Base-by-base conservation (phyloP, 192 early-diverging fungal genomes). In the Coemansia sp. region DNA sequence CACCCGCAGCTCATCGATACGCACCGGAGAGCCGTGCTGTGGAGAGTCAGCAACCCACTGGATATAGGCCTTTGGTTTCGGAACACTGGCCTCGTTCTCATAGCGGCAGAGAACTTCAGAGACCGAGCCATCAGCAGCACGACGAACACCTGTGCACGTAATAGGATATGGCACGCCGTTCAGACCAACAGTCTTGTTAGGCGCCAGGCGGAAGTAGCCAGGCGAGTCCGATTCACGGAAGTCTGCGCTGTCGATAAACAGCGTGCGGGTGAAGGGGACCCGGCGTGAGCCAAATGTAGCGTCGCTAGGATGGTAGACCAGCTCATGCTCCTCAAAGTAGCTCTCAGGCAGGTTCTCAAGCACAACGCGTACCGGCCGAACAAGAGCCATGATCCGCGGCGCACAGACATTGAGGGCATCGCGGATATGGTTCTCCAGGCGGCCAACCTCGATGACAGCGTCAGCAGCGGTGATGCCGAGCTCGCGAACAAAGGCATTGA, bases 401-500 rank as follows among this genome's bases (percentile, higher is more conserved):
- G 93, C 90, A 29, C 90, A 86, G 43, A 92, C 87, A 80, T 98
- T 94, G 38, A 99, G 83, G 57, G 93, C 92, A 67, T 95, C 93
- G 59, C 98, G 92, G 49, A 94, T 92, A 71, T 94, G 90, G 73
- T 93, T 93, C 72, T 99, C 98, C 64, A 99, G 74, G 17, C 96
- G 92, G 14, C 84, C 84, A 14, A 92, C 89, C 25, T 94, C 90
- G 59, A 95, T 97, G 17, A 86, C 85, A 8, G 92, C 79, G 67
- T 90, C 86, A 56, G 89, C 79, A 32, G 89, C 90, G 29, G 94
- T 94, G 9, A 85, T 85, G 32, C 98, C 94, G 22, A 98, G 70
- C 64, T 96, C 95, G 35, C 93, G 88, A 19, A 95, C 94, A 86
- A 99, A 99, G 29, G 92, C 92, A 70, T 97, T 98, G 84, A 99